Percentiles rank a stretch among this genome's conserved stretches.
Conservation (phyloP, 108 stramenopile species). For the Skeletonema marinoi region DNA sequence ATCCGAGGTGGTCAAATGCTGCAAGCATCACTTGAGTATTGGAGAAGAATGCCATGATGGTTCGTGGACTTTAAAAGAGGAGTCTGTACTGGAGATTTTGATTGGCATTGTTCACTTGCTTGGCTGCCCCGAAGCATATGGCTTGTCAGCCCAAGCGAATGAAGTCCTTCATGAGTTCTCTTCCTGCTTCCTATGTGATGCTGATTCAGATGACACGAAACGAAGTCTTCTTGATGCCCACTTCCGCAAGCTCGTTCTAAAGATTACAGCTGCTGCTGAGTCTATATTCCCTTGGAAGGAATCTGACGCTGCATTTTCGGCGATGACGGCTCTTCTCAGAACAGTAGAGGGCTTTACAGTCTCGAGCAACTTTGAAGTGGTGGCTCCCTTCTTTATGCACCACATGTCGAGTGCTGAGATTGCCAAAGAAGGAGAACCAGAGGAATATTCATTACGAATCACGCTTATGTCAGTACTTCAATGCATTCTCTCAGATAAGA, state of each 20-base stretch:
- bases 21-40: background rate
- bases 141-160: slow-evolving; percentile 11
- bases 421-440: slow-evolving; percentile 18
- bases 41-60: background rate
- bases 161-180: slow-evolving; percentile 21
- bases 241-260: slow-evolving; percentile 22
- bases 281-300: slow-evolving; percentile 43
- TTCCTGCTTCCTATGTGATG: background rate
- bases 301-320: slow-evolving; percentile 23
- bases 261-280: slow-evolving; percentile 16
- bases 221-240: slow-evolving; percentile 20
- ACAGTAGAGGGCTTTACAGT: slow-evolving; percentile 27
- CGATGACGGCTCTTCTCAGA: slow-evolving; percentile 28
- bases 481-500: slow-evolving; percentile 33
- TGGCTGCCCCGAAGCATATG: slow-evolving; percentile 26
- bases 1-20: slow-evolving; percentile 23
- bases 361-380: slow-evolving; percentile 35
- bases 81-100: slow-evolving; percentile 15
- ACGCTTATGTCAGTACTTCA: slow-evolving; percentile 42
- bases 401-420: slow-evolving; percentile 23
- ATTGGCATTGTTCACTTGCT: slow-evolving; percentile 31
- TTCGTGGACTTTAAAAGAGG: slow-evolving; percentile 8
- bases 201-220: background rate
- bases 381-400: slow-evolving; percentile 35
- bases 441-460: slow-evolving; percentile 45